phyloP scores from a whole-genome alignment of 2,329 filamentous ascomycete genomes.

The Cordyceps fumosorosea region DNA sequence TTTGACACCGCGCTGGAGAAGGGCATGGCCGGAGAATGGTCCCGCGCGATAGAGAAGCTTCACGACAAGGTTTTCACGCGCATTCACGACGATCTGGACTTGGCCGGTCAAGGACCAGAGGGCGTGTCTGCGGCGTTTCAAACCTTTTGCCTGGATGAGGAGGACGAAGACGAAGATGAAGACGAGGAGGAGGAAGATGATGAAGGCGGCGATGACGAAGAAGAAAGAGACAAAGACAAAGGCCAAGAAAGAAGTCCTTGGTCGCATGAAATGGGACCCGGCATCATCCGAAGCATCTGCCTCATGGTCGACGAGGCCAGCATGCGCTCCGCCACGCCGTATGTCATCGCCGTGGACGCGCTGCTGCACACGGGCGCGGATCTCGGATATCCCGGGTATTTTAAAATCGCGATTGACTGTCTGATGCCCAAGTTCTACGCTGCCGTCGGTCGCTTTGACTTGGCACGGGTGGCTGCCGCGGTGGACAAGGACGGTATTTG shows the following conservation, averaged over 20 bases:
- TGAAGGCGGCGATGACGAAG: background rate
- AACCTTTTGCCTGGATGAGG: background rate
- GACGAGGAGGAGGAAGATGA: background rate
- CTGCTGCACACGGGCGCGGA: constrained; percentile 1
- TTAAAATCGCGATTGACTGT: background rate
- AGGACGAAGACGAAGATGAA: background rate
- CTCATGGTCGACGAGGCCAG: background rate
- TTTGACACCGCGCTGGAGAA: background rate
- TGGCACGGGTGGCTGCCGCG: background rate
- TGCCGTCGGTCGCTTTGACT: background rate
- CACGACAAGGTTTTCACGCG: background rate
- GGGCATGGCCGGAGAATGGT: background rate
- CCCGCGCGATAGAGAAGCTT: background rate
- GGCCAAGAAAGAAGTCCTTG: background rate
- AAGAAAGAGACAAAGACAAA: background rate
- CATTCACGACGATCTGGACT: background rate
- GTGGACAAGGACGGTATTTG: background rate
- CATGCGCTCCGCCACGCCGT: background rate
- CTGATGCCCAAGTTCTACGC: background rate
- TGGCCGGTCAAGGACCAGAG: background rate
- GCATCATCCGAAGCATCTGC: background rate
- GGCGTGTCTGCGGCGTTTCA: constrained; percentile 2
- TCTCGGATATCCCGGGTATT: background rate
- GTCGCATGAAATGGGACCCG: constrained; percentile 1
- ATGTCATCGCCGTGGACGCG: constrained; percentile 6